These are phyloP conservation scores for Solanum sejunctum DNA, from an alignment of 257 asterid genomes.

Conservation along the genomic window DNA sequence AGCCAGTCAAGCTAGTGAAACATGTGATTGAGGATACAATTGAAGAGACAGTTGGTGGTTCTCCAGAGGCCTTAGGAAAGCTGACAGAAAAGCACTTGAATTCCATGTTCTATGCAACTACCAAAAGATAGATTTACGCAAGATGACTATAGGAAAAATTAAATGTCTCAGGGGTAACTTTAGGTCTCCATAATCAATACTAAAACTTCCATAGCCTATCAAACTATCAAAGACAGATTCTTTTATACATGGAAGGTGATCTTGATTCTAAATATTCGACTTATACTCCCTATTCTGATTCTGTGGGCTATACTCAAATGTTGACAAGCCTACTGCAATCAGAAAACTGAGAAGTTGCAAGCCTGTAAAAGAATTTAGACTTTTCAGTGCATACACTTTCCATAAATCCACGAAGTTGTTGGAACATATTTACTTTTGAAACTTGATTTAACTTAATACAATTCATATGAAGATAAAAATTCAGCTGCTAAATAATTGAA, in stretches of 20 bases:
- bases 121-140: background rate
- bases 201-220: background rate
- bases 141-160: background rate
- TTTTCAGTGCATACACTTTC: background rate
- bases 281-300: background rate
- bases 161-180: background rate
- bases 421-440: background rate
- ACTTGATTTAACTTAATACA: background rate
- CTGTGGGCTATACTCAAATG: background rate
- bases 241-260: background rate
- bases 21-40: slow-evolving; percentile 63
- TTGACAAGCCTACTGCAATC: background rate
- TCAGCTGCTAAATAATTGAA: background rate
- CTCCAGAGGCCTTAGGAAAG: no score
- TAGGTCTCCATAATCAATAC: background rate
- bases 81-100: no score
- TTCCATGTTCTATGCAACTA: background rate
- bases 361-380: background rate
- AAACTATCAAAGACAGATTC: background rate
- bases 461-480: background rate
- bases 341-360: background rate
- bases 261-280: background rate
- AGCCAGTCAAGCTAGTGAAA: slow-evolving; percentile 82
- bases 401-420: background rate
- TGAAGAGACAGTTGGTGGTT: slow-evolving; percentile 31